A percentile compares a stretch with the other conserved stretches of the same genome.
Conservation (phyloP, 2,329 filamentous ascomycete genomes). For the Fusarium pseudograminearum region DNA sequence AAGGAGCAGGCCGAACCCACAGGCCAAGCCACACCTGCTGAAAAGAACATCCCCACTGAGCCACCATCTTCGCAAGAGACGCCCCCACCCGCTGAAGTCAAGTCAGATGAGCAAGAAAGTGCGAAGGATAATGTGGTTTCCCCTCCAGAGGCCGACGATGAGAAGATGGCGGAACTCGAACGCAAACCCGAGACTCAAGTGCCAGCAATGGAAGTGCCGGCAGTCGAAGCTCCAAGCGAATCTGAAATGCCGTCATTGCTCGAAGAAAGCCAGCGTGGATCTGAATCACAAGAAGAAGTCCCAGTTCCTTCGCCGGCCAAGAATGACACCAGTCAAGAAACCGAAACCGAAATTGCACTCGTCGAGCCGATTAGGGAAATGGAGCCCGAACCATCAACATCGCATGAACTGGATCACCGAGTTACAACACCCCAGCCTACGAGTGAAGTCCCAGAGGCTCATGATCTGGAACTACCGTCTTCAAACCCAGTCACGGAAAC, state of each 20-base stretch:
- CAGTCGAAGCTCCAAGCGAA: neutral
- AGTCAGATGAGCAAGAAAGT: constrained; percentile 21
- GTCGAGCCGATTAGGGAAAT: neutral
- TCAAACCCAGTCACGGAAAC: neutral
- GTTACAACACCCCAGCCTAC: neutral
- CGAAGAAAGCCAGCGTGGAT: neutral
- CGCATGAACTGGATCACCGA: neutral
- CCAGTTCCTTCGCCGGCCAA: neutral
- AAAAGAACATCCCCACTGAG: neutral
- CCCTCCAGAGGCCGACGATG: constrained; percentile 16
- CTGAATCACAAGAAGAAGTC: neutral
- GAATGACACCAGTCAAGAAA: neutral
- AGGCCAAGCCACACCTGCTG: neutral
- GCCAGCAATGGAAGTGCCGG: too few relatives aligned
- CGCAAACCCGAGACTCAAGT: neutral
- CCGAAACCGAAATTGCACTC: neutral
- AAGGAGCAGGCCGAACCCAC: neutral
- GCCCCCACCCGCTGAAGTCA: neutral
- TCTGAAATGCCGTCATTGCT: neutral
- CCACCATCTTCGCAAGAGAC: neutral
- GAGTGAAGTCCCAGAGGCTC: neutral
- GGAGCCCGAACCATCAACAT: neutral
- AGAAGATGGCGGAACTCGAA: neutral
- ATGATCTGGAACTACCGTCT: neutral
- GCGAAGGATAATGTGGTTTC: neutral